Evolutionary conservation across 2,329 filamentous ascomycete genomes (phyloP).

Genomic region (Hyphodiscus sp.): DNA sequence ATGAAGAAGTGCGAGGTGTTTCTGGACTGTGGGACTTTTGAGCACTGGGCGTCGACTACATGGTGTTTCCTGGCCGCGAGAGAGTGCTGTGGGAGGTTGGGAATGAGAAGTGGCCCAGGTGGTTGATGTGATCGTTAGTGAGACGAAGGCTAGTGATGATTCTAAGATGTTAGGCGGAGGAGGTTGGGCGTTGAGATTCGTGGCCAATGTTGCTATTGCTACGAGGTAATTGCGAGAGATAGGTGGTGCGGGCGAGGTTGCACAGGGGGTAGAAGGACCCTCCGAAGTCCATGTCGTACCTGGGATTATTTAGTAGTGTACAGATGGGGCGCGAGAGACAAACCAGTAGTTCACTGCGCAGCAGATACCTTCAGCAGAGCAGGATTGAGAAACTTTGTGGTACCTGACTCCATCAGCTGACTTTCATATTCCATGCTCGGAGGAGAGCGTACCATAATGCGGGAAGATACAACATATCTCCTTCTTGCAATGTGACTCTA

Average conservation of each 20-base stretch:
- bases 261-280: constrained; percentile 57
- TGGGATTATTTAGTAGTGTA: constrained; percentile 24
- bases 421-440: not conserved
- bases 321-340: too few species aligned
- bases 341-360: constrained; percentile 79
- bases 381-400: constrained; percentile 73
- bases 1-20: not conserved
- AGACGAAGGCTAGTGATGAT: not conserved
- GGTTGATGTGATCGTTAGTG: constrained; percentile 1
- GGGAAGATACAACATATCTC: constrained; percentile 78
- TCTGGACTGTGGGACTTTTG: not conserved
- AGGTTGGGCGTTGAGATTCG: constrained; percentile 3
- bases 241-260: constrained; percentile 21
- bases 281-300: constrained; percentile 75
- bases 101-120: constrained; percentile 11
- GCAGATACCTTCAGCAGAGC: constrained; percentile 62
- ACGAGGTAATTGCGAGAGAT: constrained; percentile 1
- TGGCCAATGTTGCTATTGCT: constrained; percentile 5
- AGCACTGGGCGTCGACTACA: too few species aligned
- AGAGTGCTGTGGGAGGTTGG: constrained; percentile 2
- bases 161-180: constrained; percentile 4
- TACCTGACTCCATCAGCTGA: constrained; percentile 42
- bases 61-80: constrained; percentile 5
- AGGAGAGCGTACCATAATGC: constrained; percentile 59
- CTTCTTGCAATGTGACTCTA: constrained; percentile 61